Evolutionary conservation across 73 alveolate species (phyloP).

Genomic region (Effrenium voratum): DNA sequence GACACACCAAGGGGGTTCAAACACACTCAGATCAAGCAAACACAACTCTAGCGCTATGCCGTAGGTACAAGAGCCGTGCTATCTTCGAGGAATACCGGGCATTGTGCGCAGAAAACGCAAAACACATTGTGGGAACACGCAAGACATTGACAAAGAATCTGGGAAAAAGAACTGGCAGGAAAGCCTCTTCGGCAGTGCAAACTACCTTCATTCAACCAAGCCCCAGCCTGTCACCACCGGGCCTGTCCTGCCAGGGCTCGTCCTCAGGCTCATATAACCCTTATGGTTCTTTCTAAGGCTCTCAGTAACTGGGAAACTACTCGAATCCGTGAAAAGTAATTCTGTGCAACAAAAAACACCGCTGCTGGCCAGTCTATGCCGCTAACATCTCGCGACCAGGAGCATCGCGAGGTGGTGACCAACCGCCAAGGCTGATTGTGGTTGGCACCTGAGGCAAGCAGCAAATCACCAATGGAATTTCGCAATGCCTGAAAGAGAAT

Average conservation of each 20-base stretch:
- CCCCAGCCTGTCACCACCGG: conserved; percentile 59
- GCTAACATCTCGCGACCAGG: conserved; percentile 71
- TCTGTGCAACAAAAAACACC: not conserved
- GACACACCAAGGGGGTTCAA: not conserved
- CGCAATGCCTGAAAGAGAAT: too few relatives aligned
- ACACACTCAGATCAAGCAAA: not conserved
- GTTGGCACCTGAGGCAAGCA: conserved; percentile 33
- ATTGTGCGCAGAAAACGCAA: too few relatives aligned
- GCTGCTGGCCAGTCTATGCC: not conserved
- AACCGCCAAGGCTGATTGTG: conserved; percentile 93
- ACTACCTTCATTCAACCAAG: not conserved
- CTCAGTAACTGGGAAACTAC: not conserved
- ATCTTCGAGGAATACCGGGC: too few relatives aligned
- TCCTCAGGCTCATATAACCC: not conserved
- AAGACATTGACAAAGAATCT: too few relatives aligned
- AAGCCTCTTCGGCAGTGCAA: too few relatives aligned
- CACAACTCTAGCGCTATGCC: too few relatives aligned
- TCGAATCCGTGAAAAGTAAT: not conserved
- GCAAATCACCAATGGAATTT: too few relatives aligned
- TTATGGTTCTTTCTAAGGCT: too few relatives aligned
- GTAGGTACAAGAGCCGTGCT: too few relatives aligned
- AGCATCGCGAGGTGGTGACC: conserved; percentile 81
- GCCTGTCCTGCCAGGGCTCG: conserved; percentile 91
- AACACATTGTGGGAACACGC: too few relatives aligned
- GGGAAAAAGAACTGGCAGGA: too few relatives aligned